Evolutionary conservation across 2,329 filamentous ascomycete species (phyloP), one percentile per base, ranked within the genome.

Genomic region (Fusarium agapanthi): DNA sequence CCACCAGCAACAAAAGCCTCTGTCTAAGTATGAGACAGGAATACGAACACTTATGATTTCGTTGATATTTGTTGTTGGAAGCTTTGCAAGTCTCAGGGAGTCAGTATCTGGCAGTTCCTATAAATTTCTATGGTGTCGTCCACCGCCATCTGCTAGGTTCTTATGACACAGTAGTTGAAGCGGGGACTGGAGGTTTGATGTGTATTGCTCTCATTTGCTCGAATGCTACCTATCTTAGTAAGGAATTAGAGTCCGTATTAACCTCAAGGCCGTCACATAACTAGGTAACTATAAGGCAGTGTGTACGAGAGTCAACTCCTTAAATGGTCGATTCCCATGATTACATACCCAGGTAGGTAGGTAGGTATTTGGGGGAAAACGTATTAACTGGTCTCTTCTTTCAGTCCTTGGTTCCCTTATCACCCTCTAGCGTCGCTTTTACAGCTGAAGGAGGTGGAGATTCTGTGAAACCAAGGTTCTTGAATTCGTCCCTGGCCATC

Each of bases 401-500:
- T 51, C 30, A 65, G 47, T 81, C 82, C 72, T 83, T 83, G 66
- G 79, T 76, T 48, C 77, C 78, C 59, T 79, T 81, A 74, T 82
- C 78, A 18, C 79, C 81, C 73, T 81, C 78, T 24, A 80, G 73
- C 50, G 78, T 73, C 65, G 77, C 72, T 64, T 67, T 76, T 68
- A 24, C 64, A 55, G 37, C 18, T 43, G 75, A 71, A 58, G 69
- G 63, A 28, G 74, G 71, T 67, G 71, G 63, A 61, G 75, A 67
- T 51, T 80, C 78, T 50, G 86, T 76, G 76, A 97, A 96, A 1
- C 96, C 96, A 44, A 99, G 85, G 79, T 99, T 99, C 82, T 93
- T 94, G 83, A 98, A 96, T 67, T 97, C 93, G 79, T 99, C 96
- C 75, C 89, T 94, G 13, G 95, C 95, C 96, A 99, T 99, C 37